These are phyloP conservation scores for Debaryomyces robertsiae DNA, from an alignment of 1,139 yeast species.

Conservation along the genomic window DNA sequence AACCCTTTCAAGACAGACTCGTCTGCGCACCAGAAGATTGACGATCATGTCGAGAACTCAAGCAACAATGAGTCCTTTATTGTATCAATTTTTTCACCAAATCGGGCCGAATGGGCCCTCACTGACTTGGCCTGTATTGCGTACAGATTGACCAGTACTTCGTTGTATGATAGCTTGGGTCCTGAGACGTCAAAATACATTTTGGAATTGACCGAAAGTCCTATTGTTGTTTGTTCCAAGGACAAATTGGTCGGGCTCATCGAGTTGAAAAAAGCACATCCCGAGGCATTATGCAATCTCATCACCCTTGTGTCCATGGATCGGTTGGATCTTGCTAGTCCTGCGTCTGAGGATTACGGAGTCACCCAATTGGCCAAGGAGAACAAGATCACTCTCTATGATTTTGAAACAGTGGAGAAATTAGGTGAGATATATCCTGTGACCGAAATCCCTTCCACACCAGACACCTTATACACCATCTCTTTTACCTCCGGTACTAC, in stretches of 20 bases:
- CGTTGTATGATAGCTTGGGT: constrained; percentile 46
- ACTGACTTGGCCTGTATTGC: constrained; percentile 41
- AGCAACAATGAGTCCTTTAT: constrained; percentile 34
- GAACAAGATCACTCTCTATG: constrained; percentile 37
- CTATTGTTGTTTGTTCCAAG: constrained; percentile 37
- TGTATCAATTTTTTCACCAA: constrained; percentile 38
- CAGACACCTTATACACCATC: constrained; percentile 61
- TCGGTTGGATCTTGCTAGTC: constrained; percentile 30
- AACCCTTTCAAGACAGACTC: constrained; percentile 40
- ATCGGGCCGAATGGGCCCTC: constrained; percentile 42
- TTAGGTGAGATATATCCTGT: constrained; percentile 55
- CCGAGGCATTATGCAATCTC: constrained; percentile 29
- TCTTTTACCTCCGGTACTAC: constrained; percentile 82
- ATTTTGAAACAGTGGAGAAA: constrained; percentile 53
- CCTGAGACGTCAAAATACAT: constrained; percentile 38
- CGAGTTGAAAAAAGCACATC: constrained; percentile 28
- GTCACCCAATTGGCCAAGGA: constrained; percentile 26
- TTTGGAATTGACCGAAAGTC: constrained; percentile 36
- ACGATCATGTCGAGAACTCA: constrained; percentile 22
- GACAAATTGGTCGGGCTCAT: constrained; percentile 34
- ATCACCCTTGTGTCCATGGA: constrained; percentile 45
- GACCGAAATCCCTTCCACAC: constrained; percentile 51
- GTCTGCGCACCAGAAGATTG: constrained; percentile 30
- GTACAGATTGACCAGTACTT: constrained; percentile 40
- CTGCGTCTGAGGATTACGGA: constrained; percentile 14